Conservation (phyloP, 495 filamentous ascomycete genomes). For the Evansstolkia leycettana region DNA sequence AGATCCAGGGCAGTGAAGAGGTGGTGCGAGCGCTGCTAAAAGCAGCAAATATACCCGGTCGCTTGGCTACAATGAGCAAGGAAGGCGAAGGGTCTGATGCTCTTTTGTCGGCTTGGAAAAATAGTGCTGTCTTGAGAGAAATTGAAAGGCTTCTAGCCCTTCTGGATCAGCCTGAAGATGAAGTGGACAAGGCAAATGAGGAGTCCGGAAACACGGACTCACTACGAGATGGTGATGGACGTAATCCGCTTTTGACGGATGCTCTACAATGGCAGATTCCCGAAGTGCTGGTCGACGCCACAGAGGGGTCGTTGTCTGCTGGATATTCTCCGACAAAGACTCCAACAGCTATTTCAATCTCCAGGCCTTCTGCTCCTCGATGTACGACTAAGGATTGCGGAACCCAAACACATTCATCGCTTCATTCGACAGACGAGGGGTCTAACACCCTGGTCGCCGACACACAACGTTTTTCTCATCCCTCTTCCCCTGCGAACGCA, state of each 20-base stretch:
- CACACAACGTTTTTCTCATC: slow-evolving; percentile 1
- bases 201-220: slow-evolving; percentile 17
- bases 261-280: slow-evolving; percentile 28
- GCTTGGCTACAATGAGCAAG: slow-evolving; percentile 32
- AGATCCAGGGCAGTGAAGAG: slow-evolving; percentile 32
- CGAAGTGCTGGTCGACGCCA: slow-evolving; percentile 12
- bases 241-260: slow-evolving; percentile 20
- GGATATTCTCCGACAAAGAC: slow-evolving; percentile 21
- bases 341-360: slow-evolving; percentile 10
- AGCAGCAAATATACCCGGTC: slow-evolving; percentile 26
- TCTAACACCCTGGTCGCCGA: neutral
- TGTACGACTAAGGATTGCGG: slow-evolving; percentile 12
- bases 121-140: slow-evolving; percentile 36
- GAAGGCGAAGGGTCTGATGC: slow-evolving; percentile 30
- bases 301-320: slow-evolving; percentile 11
- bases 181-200: slow-evolving; percentile 14
- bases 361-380: slow-evolving; percentile 5
- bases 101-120: slow-evolving; percentile 41
- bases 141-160: slow-evolving; percentile 40
- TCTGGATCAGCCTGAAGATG: slow-evolving; percentile 29
- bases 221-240: slow-evolving; percentile 22
- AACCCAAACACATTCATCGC: slow-evolving; percentile 12
- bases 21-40: slow-evolving; percentile 28
- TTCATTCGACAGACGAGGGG: neutral
- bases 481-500: slow-evolving; percentile 4